Evolutionary conservation across 768 basidiomycete genomes (phyloP).

Genomic region (Paxillus rubicundulus): DNA sequence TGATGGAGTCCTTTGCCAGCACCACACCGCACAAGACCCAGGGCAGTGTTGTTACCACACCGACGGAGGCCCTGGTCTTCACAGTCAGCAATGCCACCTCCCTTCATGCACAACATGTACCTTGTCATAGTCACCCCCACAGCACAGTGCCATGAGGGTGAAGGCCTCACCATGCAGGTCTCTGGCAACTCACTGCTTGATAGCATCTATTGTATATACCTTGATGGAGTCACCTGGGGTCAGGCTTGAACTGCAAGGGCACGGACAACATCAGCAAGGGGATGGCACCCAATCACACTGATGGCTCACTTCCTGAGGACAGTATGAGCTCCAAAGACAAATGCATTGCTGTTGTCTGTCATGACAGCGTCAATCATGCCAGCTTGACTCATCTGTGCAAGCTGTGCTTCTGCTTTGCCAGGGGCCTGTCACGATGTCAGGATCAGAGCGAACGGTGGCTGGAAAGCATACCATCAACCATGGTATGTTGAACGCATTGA

Average conservation of each 20-base stretch:
- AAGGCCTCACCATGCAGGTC: neutral
- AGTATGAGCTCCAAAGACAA: conserved; percentile 2
- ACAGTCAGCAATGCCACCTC: too few species aligned
- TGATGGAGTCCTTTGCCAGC: neutral
- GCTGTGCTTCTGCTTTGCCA: neutral
- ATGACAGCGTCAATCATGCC: neutral
- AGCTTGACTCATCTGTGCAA: neutral
- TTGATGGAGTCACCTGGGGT: neutral
- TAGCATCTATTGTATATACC: neutral
- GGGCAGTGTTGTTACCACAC: neutral
- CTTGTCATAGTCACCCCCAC: conserved; percentile 32
- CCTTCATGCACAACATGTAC: too few species aligned
- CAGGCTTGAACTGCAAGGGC: conserved; percentile 5
- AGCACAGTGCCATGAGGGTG: neutral
- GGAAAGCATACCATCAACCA: too few species aligned
- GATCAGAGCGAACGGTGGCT: too few species aligned
- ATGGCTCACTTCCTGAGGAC: conserved; percentile 8
- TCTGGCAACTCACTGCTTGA: conserved; percentile 13
- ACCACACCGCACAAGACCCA: neutral
- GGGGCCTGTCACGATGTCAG: neutral
- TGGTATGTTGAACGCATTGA: too few species aligned
- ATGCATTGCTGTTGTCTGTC: conserved; percentile 1
- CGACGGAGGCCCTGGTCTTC: neutral
- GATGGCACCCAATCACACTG: too few species aligned
- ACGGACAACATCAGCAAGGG: too few species aligned